Conservation (phyloP, 108 stramenopile species). For the Conticribra weissflogii region DNA sequence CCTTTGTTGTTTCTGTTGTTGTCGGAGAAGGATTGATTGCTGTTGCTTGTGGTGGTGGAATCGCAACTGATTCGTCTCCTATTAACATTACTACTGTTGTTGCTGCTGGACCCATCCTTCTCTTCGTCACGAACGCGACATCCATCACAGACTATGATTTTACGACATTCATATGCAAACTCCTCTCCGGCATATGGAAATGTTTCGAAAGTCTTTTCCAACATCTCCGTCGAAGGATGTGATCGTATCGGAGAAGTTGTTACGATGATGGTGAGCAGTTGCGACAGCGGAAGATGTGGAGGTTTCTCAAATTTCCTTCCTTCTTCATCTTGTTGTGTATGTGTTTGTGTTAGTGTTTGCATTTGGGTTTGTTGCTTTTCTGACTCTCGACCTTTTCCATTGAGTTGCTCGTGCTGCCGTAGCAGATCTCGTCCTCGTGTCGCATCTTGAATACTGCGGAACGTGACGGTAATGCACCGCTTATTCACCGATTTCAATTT, state of each 20-base stretch:
- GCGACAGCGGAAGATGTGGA: constrained; percentile 44
- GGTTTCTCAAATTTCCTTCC: background rate
- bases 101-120: constrained; percentile 23
- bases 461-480: constrained; percentile 33
- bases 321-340: background rate
- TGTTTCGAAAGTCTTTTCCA: constrained; percentile 75
- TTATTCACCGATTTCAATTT: constrained; percentile 29
- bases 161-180: constrained; percentile 78
- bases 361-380: background rate
- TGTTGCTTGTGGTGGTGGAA: background rate
- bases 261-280: constrained; percentile 79
- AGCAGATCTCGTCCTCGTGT: background rate
- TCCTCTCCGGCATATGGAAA: constrained; percentile 68
- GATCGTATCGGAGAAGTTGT: constrained; percentile 86
- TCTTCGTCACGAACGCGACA: constrained; percentile 52
- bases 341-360: constrained; percentile 1
- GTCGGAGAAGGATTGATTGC: background rate
- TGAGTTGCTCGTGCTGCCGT: no score
- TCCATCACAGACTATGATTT: constrained; percentile 85
- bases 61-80: background rate
- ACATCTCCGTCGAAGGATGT: constrained; percentile 80
- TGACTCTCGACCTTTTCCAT: no score
- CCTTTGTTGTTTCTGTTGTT: constrained; percentile 24
- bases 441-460: constrained; percentile 24
- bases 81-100: background rate